Evolutionary conservation across 1,284 basidiomycete species (phyloP).

Genomic region (Ganoderma leucocontextum): DNA sequence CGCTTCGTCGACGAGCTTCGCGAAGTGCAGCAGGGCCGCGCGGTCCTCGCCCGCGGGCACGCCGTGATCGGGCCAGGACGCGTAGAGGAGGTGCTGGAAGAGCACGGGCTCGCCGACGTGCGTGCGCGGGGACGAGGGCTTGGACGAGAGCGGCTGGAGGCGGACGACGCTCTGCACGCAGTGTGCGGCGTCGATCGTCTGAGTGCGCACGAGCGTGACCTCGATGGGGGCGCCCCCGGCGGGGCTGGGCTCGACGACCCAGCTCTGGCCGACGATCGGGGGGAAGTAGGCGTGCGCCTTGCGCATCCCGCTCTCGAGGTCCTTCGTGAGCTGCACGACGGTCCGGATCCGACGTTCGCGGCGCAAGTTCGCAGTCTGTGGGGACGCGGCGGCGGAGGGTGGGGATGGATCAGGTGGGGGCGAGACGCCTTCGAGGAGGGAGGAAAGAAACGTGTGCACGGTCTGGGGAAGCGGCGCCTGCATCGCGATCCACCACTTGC

Average conservation of each 20-base stretch:
- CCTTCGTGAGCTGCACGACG: slow-evolving; percentile 81
- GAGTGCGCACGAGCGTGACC: slow-evolving; percentile 59
- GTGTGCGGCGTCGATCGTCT: slow-evolving; percentile 58
- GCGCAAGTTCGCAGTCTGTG: slow-evolving; percentile 32
- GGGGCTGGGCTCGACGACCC: slow-evolving; percentile 56
- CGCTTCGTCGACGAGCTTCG: slow-evolving; percentile 63
- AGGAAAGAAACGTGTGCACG: slow-evolving; percentile 76
- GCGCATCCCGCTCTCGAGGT: slow-evolving; percentile 67
- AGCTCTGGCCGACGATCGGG: slow-evolving; percentile 58
- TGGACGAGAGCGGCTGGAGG: slow-evolving; percentile 38
- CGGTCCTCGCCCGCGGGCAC: slow-evolving; percentile 68
- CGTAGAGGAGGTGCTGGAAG: slow-evolving; percentile 79
- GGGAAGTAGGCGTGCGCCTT: slow-evolving; percentile 86
- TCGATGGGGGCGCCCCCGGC: slow-evolving; percentile 51
- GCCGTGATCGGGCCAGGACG: slow-evolving; percentile 86
- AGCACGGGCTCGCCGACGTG: slow-evolving; percentile 47
- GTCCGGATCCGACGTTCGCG: slow-evolving; percentile 69
- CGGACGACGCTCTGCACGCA: slow-evolving; percentile 67
- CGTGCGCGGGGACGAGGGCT: slow-evolving; percentile 2
- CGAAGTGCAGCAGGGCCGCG: slow-evolving; percentile 64
- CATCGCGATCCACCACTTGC: slow-evolving; percentile 84
- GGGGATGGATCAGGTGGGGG: slow-evolving; percentile 45
- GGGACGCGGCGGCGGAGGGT: slow-evolving; percentile 17
- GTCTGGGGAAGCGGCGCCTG: slow-evolving; percentile 81
- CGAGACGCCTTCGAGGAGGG: slow-evolving; percentile 61